A percentile compares a stretch with the other conserved stretches of the same genome.
These are phyloP conservation scores for Backusella australiensis DNA, from an alignment of 192 early-diverging fungal genomes.

Conservation along the genomic window DNA sequence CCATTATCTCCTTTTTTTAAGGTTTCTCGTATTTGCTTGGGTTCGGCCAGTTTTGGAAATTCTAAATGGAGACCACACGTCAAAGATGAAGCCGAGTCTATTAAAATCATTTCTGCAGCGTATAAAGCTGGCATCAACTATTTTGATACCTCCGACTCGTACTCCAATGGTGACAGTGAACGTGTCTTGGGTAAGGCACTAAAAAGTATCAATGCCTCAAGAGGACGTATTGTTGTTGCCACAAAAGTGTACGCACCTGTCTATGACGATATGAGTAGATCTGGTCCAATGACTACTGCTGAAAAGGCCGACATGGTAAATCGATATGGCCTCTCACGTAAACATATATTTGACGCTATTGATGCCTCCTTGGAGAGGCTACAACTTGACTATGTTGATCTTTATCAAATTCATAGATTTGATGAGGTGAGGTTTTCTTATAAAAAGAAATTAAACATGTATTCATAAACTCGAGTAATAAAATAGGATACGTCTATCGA, in stretches of 20 bases:
- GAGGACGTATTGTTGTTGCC: conserved; percentile 68
- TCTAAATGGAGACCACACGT: conserved; percentile 41
- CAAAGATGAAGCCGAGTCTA: conserved; percentile 39
- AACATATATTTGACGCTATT: conserved; percentile 80
- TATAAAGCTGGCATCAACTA: conserved; percentile 77
- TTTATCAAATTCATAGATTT: conserved; percentile 75
- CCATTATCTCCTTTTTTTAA: not conserved
- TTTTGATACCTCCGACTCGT: conserved; percentile 64
- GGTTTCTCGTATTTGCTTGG: conserved; percentile 46
- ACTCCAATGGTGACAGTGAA: conserved; percentile 38
- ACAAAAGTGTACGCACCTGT: conserved; percentile 63
- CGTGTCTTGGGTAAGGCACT: conserved; percentile 38
- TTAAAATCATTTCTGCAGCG: conserved; percentile 48
- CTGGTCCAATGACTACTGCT: conserved; percentile 5
- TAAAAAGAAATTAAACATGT: not conserved
- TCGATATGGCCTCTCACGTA: conserved; percentile 74
- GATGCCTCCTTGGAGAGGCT: conserved; percentile 67
- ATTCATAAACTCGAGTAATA: not conserved
- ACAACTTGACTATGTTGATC: conserved; percentile 67
- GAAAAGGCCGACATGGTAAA: conserved; percentile 41
- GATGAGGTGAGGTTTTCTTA: conserved; percentile 22
- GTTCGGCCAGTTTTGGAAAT: conserved; percentile 43
- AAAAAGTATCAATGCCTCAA: conserved; percentile 43
- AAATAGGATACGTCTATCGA: conserved; percentile 51
- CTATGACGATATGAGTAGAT: conserved; percentile 47